Base-by-base conservation (phyloP, 2,329 filamentous ascomycete species). In the Exophiala mesophila region DNA sequence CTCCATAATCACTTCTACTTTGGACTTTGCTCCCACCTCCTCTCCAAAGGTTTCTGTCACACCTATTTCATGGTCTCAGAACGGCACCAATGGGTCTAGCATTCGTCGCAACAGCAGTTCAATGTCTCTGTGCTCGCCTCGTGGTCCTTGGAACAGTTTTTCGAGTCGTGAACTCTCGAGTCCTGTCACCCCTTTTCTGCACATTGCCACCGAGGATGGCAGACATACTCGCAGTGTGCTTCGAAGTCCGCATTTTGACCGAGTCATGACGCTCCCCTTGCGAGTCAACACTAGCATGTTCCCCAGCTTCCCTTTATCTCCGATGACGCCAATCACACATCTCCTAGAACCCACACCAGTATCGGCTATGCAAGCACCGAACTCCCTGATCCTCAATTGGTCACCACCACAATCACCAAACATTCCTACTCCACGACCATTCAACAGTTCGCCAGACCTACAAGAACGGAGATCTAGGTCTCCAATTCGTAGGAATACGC, bases 161-260 rank as follows among this genome's bases (percentile, higher is more conserved):
- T n/a, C n/a, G n/a, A n/a, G n/a, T n/a, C n/a, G n/a, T n/a, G n/a
- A n/a, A n/a, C n/a, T n/a, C n/a, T n/a, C n/a, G n/a, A n/a, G n/a
- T 5, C 35, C 39, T 4, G 46, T 45, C 12, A 15, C 12, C 33
- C 36, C 42, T 19, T 36, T 40, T 29, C 42, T 47, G n/a, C 39
- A 42, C 10, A 18, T 34, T 31, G 16, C 36, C 6, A 24, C 20
- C 19, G 44, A 44, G 13, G 44, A 49, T 21, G 44, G 49, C 28
- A 41, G 49, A 10, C 43, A 47, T n/a, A 52, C 46, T 41, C 28
- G 49, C 12, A 47, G 49, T 37, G 38, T 40, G 9, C 45, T 49
- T 33, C 39, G 36, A 30, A 47, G 39, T 28, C 41, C 43, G 3
- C 29, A 23, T 12, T 17, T 36, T 19, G 39, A 45, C 13, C 36